Evolutionary conservation across 2,329 filamentous ascomycete species (phyloP).

Genomic region (Fusarium sp.): DNA sequence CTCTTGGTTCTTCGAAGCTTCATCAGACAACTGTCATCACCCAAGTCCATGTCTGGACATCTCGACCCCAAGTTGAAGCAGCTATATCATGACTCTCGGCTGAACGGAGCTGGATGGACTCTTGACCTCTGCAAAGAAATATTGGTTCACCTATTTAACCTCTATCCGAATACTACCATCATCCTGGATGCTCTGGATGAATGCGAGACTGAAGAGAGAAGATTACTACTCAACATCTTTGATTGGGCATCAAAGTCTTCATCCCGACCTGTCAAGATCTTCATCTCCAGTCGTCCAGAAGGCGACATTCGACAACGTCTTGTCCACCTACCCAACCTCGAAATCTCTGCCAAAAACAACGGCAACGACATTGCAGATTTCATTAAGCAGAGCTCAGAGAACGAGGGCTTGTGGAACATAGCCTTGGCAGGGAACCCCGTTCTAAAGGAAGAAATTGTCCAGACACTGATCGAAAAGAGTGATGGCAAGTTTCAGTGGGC

Average conservation of each 20-base stretch:
- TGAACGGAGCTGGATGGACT: background rate
- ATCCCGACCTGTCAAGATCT: background rate
- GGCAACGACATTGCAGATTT: background rate
- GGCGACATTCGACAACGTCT: background rate
- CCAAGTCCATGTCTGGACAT: too few species aligned
- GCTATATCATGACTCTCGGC: fast-evolving
- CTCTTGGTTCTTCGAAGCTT: background rate
- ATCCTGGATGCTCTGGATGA: background rate
- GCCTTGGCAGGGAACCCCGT: too few species aligned
- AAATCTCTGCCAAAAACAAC: background rate
- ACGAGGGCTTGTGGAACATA: too few species aligned
- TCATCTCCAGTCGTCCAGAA: background rate
- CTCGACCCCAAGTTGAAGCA: background rate
- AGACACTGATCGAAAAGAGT: background rate
- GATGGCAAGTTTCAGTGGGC: background rate
- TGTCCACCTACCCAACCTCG: background rate
- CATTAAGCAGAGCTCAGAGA: background rate
- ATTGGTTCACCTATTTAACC: background rate
- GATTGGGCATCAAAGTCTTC: background rate
- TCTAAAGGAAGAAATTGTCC: background rate
- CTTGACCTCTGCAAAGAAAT: background rate
- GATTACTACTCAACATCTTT: background rate
- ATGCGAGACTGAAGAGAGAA: background rate
- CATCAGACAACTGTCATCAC: background rate
- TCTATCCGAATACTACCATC: background rate